phyloP scores from a whole-genome alignment of 192 early-diverging fungal species.

The Coemansia umbellata region DNA sequence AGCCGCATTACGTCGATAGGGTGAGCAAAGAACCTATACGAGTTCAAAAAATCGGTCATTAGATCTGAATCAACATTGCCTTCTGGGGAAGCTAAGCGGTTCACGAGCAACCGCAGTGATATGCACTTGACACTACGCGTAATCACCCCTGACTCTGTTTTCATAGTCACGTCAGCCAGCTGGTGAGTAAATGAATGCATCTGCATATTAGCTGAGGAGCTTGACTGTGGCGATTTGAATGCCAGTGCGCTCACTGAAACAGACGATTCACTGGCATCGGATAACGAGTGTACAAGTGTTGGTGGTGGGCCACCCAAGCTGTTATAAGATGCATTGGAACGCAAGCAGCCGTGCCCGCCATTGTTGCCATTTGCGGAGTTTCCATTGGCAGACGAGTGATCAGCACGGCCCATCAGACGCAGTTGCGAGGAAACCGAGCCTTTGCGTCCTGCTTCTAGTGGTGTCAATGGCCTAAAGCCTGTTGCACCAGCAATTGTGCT shows the following conservation, averaged over 20 bases:
- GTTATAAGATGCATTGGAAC: conserved; percentile 17
- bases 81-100: conserved; percentile 50
- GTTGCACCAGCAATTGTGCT: conserved; percentile 10
- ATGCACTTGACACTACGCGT: conserved; percentile 48
- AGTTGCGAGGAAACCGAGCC: conserved; percentile 49
- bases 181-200: conserved; percentile 22
- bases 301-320: conserved; percentile 8
- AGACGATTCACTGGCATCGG: conserved; percentile 26
- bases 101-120: conserved; percentile 48
- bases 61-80: conserved; percentile 58
- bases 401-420: conserved; percentile 38
- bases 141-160: conserved; percentile 40
- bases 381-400: conserved; percentile 11
- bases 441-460: conserved; percentile 20
- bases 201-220: conserved; percentile 8
- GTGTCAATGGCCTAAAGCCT: conserved; percentile 5
- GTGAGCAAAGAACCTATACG: conserved; percentile 65
- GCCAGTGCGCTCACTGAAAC: neutral
- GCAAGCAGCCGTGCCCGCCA: no score
- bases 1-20: conserved; percentile 62
- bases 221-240: neutral
- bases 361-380: neutral
- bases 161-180: conserved; percentile 46
- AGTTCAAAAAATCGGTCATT: conserved; percentile 59
- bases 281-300: conserved; percentile 12